These are phyloP conservation scores for Ceratocystis diversiconidia DNA, from an alignment of 2,329 filamentous ascomycete species.

Conservation along the genomic window DNA sequence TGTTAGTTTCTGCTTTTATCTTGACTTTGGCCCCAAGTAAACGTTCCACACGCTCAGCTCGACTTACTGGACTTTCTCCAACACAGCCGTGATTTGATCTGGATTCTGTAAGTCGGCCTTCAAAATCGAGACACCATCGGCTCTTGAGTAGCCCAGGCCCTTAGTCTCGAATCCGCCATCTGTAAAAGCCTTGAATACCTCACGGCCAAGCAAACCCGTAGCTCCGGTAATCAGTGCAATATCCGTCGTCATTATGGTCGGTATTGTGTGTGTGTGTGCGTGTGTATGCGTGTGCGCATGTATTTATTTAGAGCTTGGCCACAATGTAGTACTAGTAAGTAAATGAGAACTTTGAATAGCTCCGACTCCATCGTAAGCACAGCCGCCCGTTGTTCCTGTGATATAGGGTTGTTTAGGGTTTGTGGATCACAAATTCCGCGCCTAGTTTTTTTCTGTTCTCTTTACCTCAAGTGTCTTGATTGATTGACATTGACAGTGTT, in stretches of 20 bases:
- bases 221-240: constrained; percentile 66
- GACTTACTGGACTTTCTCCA: constrained; percentile 43
- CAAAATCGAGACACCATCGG: constrained; percentile 53
- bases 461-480: too few relatives aligned
- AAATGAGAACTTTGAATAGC: too few relatives aligned
- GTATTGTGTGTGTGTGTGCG: background rate
- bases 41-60: background rate
- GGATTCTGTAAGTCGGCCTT: constrained; percentile 40
- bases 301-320: background rate
- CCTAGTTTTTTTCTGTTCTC: too few relatives aligned
- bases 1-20: background rate
- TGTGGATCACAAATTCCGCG: too few relatives aligned
- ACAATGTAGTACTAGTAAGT: background rate
- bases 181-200: constrained; percentile 46
- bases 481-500: too few relatives aligned
- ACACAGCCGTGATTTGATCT: constrained; percentile 33
- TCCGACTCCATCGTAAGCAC: too few relatives aligned
- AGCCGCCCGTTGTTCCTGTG: too few relatives aligned
- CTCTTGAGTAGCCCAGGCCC: constrained; percentile 60
- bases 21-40: background rate
- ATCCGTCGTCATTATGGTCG: constrained; percentile 1
- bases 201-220: constrained; percentile 67
- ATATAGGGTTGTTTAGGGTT: too few relatives aligned
- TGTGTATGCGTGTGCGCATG: background rate
- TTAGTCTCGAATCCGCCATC: constrained; percentile 45